These are phyloP conservation scores for Solanum rostratum DNA, from an alignment of 257 asterid species.

Conservation along the genomic window DNA sequence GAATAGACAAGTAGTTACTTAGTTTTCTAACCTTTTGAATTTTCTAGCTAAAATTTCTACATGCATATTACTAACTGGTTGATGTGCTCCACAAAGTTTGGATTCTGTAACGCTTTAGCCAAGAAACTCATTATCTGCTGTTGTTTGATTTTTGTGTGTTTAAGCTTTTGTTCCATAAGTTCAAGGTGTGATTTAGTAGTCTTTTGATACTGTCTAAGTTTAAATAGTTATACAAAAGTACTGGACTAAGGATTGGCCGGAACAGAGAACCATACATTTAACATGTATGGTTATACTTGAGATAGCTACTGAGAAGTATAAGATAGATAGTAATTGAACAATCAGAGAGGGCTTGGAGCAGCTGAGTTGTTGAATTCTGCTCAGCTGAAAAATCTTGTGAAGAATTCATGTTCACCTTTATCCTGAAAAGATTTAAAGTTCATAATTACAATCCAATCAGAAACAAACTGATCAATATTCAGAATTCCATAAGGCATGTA, in stretches of 20 bases:
- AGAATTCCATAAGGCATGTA: not conserved
- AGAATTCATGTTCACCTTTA: conserved; percentile 83
- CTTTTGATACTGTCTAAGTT: conserved; percentile 22
- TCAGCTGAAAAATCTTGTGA: conserved; percentile 42
- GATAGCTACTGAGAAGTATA: conserved; percentile 5
- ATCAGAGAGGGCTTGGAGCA: conserved; percentile 3
- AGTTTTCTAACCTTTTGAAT: no score
- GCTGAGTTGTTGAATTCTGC: conserved; percentile 7
- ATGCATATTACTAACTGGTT: no score
- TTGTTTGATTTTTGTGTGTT: conserved; percentile 25
- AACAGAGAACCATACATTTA: conserved; percentile 1
- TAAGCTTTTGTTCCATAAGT: conserved; percentile 22
- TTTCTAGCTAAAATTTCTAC: no score
- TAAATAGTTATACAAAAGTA: not conserved
- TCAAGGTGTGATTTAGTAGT: conserved; percentile 7
- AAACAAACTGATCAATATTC: not conserved
- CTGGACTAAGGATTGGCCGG: not conserved
- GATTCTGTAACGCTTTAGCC: conserved; percentile 22
- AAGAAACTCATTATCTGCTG: conserved; percentile 32
- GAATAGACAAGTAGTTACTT: no score
- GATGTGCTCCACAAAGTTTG: conserved; percentile 14
- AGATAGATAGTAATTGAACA: conserved; percentile 11
- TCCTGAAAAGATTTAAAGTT: conserved; percentile 78
- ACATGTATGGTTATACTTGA: not conserved
- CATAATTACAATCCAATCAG: no score